A percentile compares a stretch with the other conserved stretches of the same genome.
Evolutionary conservation across 768 basidiomycete genomes (phyloP).

Genomic region (Termitomyces sp.): DNA sequence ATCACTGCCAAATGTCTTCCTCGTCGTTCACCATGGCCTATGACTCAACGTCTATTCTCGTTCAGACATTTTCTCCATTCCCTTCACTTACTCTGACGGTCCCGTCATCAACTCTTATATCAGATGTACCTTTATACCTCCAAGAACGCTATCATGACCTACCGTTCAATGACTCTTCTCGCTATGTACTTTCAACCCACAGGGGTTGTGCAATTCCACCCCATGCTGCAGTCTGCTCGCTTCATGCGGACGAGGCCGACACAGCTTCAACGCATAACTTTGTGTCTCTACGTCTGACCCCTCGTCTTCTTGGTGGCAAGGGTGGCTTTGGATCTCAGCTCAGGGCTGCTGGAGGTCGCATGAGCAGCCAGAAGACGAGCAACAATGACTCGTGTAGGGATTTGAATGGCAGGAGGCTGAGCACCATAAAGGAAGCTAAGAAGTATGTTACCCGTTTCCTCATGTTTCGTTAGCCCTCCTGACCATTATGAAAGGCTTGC

Average conservation of each 20-base stretch:
- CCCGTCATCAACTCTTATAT: constrained; percentile 26
- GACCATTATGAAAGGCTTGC: constrained; percentile 52
- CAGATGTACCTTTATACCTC: constrained; percentile 30
- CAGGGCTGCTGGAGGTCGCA: constrained; percentile 94
- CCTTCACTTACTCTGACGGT: constrained; percentile 31
- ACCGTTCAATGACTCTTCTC: constrained; percentile 26
- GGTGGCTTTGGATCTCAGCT: constrained; percentile 97
- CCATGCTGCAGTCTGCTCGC: constrained; percentile 24
- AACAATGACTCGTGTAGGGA: constrained; percentile 96
- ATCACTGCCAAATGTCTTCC: neutral
- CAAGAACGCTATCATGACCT: constrained; percentile 32
- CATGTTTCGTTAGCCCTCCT: neutral
- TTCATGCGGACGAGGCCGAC: constrained; percentile 19
- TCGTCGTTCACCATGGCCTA: constrained; percentile 14
- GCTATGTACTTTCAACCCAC: constrained; percentile 37
- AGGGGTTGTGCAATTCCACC: constrained; percentile 29
- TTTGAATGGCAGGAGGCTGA: constrained; percentile 82
- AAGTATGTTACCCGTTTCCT: constrained; percentile 50
- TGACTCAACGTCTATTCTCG: constrained; percentile 30
- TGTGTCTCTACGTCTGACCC: constrained; percentile 70
- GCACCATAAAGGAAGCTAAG: constrained; percentile 95
- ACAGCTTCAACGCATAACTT: constrained; percentile 26
- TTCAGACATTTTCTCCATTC: constrained; percentile 38
- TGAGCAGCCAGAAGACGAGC: constrained; percentile 94
- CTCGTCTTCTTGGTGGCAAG: constrained; percentile 84